Base-by-base conservation (phyloP, 495 filamentous ascomycete species). In the Penicillium waksmanii region DNA sequence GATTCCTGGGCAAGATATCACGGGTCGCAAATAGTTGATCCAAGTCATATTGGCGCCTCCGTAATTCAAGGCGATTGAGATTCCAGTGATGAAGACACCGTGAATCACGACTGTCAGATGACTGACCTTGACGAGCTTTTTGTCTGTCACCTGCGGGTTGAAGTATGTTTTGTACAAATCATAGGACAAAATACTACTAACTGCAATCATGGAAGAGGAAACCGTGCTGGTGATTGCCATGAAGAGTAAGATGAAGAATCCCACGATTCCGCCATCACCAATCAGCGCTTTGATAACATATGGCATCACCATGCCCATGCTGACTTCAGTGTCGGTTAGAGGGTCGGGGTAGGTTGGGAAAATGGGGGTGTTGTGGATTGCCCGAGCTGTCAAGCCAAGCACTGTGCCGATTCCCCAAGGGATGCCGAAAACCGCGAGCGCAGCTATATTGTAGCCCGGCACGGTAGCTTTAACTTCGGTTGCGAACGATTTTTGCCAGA, bases 81-180 rank as follows among this genome's bases (percentile, higher is more conserved):
- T 70, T 0, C 61, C 76, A 0, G 71, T 71, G 55, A 76, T 73
- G 55, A 78, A 75, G 1, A 77, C 55, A 12, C 72, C 74, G 19
- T 74, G 71, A n/a, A 73, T 65, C 0, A 76, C 64, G 0, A 78
- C 74, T 9, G 70, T 66, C 11, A 76, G 27, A 44, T 78, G 76
- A 40, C 70, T 73, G 27, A 76, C 71, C 3, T 56, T 59, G 2
- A 78, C 65, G n/a, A 78, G 65, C 9, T 66, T 58, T 21, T 69
- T 70, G 58, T 76, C 74, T 0, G 65, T 65, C 2, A 71, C 76
- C 10, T 68, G 57, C 0, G 76, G 76, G 56, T 85, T 84, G 67
- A 84, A 62, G 64, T 85, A 84, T 18, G 81, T 83, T 63, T 84
- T 80, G 65, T 80, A 85, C 38, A 78, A 33, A 48, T 78, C 76